Evolutionary conservation across 108 stramenopile species (phyloP), one percentile per base, ranked within the genome.

Genomic region (Cyclostephanos invisitatus): DNA sequence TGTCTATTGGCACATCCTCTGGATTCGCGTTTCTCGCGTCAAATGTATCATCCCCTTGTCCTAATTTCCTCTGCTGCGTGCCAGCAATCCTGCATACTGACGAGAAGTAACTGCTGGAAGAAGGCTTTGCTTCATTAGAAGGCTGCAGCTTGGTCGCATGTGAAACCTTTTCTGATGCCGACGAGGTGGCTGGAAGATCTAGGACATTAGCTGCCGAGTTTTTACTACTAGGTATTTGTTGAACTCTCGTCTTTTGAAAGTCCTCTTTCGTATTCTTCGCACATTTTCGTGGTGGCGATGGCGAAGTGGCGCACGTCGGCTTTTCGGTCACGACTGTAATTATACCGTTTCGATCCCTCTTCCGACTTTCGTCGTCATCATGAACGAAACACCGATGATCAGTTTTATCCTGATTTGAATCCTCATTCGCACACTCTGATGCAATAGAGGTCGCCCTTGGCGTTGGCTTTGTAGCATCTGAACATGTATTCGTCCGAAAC

Each of bases 181-280:
- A 20, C 20, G 49, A n/a, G 4, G 20, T 21, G 3, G 49, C 3
- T 50, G 49, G 3, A 20, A n/a, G n/a, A 2, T 20, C 37, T 12
- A 28, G 24, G 27, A 29, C 56, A 20, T 21, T 7, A 53, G 51
- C 51, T 53, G 51, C 7, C 24, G 51, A 24, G n/a, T 54, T 54
- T 54, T 20, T 24, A 25, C 53, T 25, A 22, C 53, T 25, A 22
- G 29, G 21, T 67, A 18, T 50, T 67, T 51, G 60, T 35, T 17
- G 37, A 36, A 6, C 17, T 38, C 18, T 22, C n/a, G 20, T 37
- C n/a, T 3, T 21, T 35, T 51, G 50, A 54, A 51, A 5, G 1
- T 18, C 49, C 17, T 38, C 49, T n/a, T 28, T 54, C 32, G 66
- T 4, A 11, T 20, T n/a, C 8, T 53, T 66, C 27, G 65, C 47